Evolutionary conservation across 192 early-diverging fungal species (phyloP).

Genomic region (Tieghemiomyces parasiticus): DNA sequence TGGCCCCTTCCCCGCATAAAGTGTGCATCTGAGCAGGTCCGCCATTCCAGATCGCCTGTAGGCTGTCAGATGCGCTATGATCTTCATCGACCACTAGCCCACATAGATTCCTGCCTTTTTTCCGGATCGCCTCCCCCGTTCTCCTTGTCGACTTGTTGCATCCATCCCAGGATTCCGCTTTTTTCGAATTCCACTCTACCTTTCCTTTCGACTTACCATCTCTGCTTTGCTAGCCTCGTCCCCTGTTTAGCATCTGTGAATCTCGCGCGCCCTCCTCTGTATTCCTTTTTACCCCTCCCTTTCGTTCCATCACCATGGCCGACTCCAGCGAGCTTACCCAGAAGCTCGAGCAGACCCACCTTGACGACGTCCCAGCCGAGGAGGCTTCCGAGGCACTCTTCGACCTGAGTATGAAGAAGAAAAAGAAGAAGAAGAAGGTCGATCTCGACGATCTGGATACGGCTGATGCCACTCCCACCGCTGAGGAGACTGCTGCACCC

Average conservation of each 20-base stretch:
- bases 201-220: neutral
- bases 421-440: conserved; percentile 13
- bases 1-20: no score
- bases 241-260: neutral
- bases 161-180: neutral
- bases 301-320: conserved; percentile 2
- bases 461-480: neutral
- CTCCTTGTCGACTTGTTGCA: no score
- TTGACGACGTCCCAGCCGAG: conserved; percentile 2
- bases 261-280: neutral
- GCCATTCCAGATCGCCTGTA: no score
- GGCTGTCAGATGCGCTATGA: no score
- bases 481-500: neutral
- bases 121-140: no score
- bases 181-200: neutral
- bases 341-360: conserved; percentile 9
- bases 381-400: conserved; percentile 7
- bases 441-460: neutral
- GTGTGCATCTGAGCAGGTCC: no score
- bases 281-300: neutral
- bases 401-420: conserved; percentile 11
- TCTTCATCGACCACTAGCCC: no score
- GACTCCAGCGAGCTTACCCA: conserved; percentile 8
- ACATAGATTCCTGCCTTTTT: no score
- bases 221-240: neutral